Evolutionary conservation across 2,329 filamentous ascomycete genomes (phyloP), one percentile per base, ranked within the genome.

Genomic region (Aureobasidium melanogenum): DNA sequence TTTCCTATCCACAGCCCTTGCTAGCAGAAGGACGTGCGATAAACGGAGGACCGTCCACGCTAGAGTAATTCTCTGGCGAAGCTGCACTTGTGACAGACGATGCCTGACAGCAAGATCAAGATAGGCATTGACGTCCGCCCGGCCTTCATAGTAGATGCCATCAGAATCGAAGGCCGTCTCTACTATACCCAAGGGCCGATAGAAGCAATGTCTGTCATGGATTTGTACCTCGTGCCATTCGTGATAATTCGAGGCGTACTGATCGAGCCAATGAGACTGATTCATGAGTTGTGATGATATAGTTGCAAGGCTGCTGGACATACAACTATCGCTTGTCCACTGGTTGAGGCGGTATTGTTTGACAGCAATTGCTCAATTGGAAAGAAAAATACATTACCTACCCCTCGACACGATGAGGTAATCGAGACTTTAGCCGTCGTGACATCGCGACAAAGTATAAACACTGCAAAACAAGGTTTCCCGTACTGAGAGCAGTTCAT

Each of bases 161-260:
- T 79, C 77, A 0, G 67, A 65, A 62, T 79, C 76, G 67, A 80
- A 80, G 12, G 71, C 71, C 1, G 68, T 71, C 61, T 80, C 77
- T 0, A 79, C 73, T 5, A 77, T 68, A 0, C 77, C 77, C 1
- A 78, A 63, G 0, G 75, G 75, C 9, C 76, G 68, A 19, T 66
- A 67, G 61, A 72, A 75, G 15, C 65, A 62, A 34, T 62, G 62
- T 36, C 60, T 60, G 17, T 67, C 70, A 50, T 67, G 62, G 2
- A 63, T 10, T 17, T 48, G 52, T 4, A 55, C 28, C 52, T 47
- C 63, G 47, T 65, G 69, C 76, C 76, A 79, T 24, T 67, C 61
- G 62, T 77, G 73, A 62, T 71, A 70, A 10, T 68, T 68, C 48
- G 65, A 68, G 58, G 74, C 74, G 61, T 78, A 78, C 61, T 71